Evolutionary conservation across 1,139 yeast genomes (phyloP), one percentile per base, ranked within the genome.

Genomic region (Protomyces lactucae-debilis): DNA sequence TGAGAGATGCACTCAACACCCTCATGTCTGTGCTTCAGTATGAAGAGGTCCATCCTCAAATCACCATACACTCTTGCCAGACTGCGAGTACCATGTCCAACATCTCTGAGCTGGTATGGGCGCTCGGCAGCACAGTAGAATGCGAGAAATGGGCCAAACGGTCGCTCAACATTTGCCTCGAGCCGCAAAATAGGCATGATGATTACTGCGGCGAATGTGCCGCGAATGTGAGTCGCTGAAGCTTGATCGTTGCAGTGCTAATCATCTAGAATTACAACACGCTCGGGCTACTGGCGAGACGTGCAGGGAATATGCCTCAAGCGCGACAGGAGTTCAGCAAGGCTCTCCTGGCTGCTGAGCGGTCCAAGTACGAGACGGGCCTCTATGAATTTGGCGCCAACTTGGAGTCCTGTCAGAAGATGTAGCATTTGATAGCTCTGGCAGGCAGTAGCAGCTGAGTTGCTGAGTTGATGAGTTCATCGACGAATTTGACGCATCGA

Each of bases 71-170:
- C 14, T 40, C 63, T 32, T 59, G 63, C 1, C 57, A 59, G 14
- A 21, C 63, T 10, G 63, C 63, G 2, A 39, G 57, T 9, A 59
- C 63, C 43, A 59, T 59, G 63, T 40, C 63, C 28, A 59, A 59
- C 53, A 59, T 59, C 18, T 56, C 63, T 12, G 63, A 59, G 23
- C 12, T 59, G 10, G 63, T 59, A 1, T 52, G 56, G 63, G 63
- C 63, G 10, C 57, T 59, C 14, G 63, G 63, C 25, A 55, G 54
- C 23, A 10, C 18, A 28, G 18, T 43, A n/a, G 63, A 59, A 36
- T 59, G 63, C 35, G 43, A 39, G 10, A 55, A 55, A 9, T 59
- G 63, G 63, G 45, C 39, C 32, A 39, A 25, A 8, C 52, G 52
- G 25, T 52, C 57, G 14, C 57, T 59, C 28, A 51, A 39, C 35